Evolutionary conservation across 2,329 filamentous ascomycete species (phyloP).

Genomic region (Ceratocystiopsis minuta): DNA sequence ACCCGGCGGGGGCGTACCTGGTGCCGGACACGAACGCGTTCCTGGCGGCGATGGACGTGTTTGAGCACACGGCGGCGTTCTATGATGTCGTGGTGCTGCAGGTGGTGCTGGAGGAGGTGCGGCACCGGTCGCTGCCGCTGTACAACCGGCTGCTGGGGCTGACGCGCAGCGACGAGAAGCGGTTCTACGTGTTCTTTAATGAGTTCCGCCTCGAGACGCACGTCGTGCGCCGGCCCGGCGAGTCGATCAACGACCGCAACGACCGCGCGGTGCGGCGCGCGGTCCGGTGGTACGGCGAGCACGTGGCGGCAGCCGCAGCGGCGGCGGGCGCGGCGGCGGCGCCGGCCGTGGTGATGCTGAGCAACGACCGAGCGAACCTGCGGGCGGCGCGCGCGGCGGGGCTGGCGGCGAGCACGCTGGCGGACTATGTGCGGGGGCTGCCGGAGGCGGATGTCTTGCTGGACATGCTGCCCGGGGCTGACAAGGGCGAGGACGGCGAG

Average conservation of each 20-base stretch:
- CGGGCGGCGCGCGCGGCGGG: constrained; percentile 61
- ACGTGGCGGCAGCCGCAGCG: constrained; percentile 46
- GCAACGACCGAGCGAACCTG: constrained; percentile 77
- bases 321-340: constrained; percentile 26
- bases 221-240: constrained; percentile 52
- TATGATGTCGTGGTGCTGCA: constrained; percentile 95
- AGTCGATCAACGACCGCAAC: constrained; percentile 92
- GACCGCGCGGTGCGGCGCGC: constrained; percentile 78
- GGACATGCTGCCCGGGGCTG: constrained; percentile 60
- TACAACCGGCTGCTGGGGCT: constrained; percentile 85
- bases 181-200: constrained; percentile 98
- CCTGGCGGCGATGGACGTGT: constrained; percentile 89
- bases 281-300: constrained; percentile 77
- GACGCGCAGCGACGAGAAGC: constrained; percentile 89
- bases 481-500: too few species aligned
- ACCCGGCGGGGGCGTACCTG: constrained; percentile 79
- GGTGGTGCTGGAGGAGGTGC: constrained; percentile 88
- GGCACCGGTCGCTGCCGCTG: constrained; percentile 79
- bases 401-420: constrained; percentile 49
- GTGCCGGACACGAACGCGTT: constrained; percentile 93
- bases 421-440: constrained; percentile 67
- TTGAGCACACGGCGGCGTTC: constrained; percentile 80
- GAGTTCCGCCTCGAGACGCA: constrained; percentile 91
- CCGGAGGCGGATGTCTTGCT: constrained; percentile 73
- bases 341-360: constrained; percentile 80